Evolutionary conservation across 371 early-diverging fungal species (phyloP).

Genomic region (Gilbertella persicaria): DNA sequence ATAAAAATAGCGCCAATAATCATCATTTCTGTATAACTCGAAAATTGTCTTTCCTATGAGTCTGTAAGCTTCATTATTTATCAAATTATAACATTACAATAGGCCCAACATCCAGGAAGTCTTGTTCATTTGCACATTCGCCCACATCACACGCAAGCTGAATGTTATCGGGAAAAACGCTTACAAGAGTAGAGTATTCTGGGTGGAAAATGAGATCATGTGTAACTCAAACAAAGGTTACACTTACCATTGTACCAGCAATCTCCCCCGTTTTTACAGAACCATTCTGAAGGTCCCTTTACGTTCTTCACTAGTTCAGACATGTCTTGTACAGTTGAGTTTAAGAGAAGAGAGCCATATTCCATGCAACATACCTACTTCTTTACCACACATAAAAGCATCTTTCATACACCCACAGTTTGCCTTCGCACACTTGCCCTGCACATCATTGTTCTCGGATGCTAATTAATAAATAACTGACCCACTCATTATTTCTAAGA

Average conservation of each 20-base stretch:
- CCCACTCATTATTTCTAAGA: background rate
- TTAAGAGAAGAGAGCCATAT: background rate
- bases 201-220: slow-evolving; percentile 2
- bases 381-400: slow-evolving; percentile 64
- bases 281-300: slow-evolving; percentile 51
- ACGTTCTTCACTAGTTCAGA: slow-evolving; percentile 49
- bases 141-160: slow-evolving; percentile 56
- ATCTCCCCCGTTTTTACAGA: slow-evolving; percentile 53
- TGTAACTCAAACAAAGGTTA: background rate
- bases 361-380: slow-evolving; percentile 34
- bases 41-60: slow-evolving; percentile 35
- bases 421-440: slow-evolving; percentile 47
- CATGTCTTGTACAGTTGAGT: slow-evolving; percentile 32
- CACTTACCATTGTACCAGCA: slow-evolving; percentile 57
- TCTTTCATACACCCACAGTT: slow-evolving; percentile 58
- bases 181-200: slow-evolving; percentile 57
- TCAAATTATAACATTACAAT: no score
- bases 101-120: slow-evolving; percentile 39
- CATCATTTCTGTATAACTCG: slow-evolving; percentile 39
- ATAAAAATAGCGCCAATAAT: slow-evolving; percentile 34
- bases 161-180: slow-evolving; percentile 61
- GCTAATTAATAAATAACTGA: slow-evolving; percentile 2
- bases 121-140: slow-evolving; percentile 60
- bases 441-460: slow-evolving; percentile 35
- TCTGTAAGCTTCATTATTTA: no score